Percentiles rank a stretch among this genome's conserved stretches.
These are phyloP conservation scores for Forsythia viridissima DNA, from an alignment of 257 asterid genomes.

Conservation along the genomic window DNA sequence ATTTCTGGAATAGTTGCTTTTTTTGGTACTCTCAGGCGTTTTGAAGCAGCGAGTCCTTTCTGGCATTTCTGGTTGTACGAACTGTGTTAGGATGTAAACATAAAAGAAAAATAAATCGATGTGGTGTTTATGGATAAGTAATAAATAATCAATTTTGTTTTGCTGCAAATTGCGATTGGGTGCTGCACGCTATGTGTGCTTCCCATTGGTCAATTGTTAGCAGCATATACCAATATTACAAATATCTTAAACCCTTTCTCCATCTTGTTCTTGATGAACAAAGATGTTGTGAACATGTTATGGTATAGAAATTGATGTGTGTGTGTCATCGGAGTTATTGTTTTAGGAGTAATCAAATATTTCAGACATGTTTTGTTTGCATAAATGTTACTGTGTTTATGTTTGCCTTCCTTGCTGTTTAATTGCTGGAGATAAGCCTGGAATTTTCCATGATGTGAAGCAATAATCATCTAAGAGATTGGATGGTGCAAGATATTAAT, in stretches of 20 bases:
- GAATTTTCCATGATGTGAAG: background rate
- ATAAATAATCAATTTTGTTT: background rate
- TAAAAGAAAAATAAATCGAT: background rate
- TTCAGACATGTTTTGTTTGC: background rate
- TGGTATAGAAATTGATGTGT: background rate
- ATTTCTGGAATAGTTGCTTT: background rate
- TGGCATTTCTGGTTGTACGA: background rate
- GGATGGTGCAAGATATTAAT: background rate
- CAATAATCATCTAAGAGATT: background rate
- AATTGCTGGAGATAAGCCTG: background rate
- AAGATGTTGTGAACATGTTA: background rate
- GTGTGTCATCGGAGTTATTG: background rate
- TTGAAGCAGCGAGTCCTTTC: background rate
- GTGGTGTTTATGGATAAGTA: background rate
- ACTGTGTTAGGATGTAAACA: background rate
- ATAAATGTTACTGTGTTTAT: background rate
- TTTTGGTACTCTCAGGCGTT: background rate
- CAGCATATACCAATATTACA: background rate
- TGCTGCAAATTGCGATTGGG: background rate
- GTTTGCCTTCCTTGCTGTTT: background rate
- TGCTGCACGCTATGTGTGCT: background rate
- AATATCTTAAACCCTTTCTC: background rate
- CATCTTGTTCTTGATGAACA: background rate
- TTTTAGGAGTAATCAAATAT: background rate
- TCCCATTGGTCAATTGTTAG: background rate